Evolutionary conservation across 208 protist species (phyloP), one percentile per base, ranked within the genome.

Genomic region (Leptomonas pyrrhocoris): DNA sequence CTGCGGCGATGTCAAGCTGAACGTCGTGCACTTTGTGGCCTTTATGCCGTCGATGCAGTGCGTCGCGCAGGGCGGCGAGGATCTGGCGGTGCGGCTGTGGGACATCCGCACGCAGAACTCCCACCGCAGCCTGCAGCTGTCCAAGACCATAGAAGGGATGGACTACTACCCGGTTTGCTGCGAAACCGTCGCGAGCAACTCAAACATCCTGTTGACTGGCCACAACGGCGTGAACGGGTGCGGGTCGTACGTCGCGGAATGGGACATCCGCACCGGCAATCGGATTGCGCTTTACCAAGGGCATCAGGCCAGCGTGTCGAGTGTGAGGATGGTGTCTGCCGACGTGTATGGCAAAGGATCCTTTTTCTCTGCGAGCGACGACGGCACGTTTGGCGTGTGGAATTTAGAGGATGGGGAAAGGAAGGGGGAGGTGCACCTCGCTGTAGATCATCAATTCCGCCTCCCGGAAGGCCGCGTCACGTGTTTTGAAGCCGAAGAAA

Each of bases 171-270:
- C 86, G 11, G 61, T 83, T 21, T 88, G 86, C 61, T 85, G 79
- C 30, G 84, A 85, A 46, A 77, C 78, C 12, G 13, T 78, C 19
- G 62, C 65, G 7, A 75, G 54, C 9, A 54, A 66, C n/a, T 58
- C 77, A 9, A 58, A 81, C 50, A 53, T 57, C 19, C 51, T 92
- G n/a, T 67, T 92, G 27, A 94, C 88, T 0, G 88, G 88, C 13
- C 85, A 94, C 75, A 87, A 81, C 58, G 86, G 89, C 25, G 81
- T 89, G n/a, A 90, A 90, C 71, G 79, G 79, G 9, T 77, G 75
- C 51, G 86, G 84, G 9, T 84, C 79, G 5, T 86, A 86, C 61
- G 73, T 92, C 30, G 57, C 73, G 27, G 79, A 91, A 71, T 92
- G 89, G 86, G 86, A 94, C 56, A 65, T 94, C 53, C 84, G 86